Evolutionary conservation across 352 stramenopile species (phyloP), one percentile per base, ranked within the genome.

Genomic region (Globisporangium irregulare): DNA sequence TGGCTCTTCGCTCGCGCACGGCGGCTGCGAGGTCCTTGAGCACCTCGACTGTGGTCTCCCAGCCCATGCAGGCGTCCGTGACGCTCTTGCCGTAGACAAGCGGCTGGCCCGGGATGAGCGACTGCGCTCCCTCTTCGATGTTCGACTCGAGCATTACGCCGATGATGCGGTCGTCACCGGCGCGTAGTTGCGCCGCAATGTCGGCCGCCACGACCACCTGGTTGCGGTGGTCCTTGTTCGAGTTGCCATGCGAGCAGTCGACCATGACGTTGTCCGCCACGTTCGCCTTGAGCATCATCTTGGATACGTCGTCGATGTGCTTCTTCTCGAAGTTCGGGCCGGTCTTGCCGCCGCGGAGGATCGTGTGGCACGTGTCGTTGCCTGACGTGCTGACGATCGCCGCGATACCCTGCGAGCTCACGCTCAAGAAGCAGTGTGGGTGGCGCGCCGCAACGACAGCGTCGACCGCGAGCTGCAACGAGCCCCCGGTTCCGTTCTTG

Each of bases 71-170:
- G 9, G 90, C 90, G 64, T 97, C 90, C 32, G 90, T 97, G 62
- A 97, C 85, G 66, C 89, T 96, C 82, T 96, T 93, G 72, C 90
- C 90, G 74, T 96, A 95, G 70, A 89, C 83, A 18, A 97, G 79
- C 53, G 87, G 82, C 69, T 92, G 75, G 55, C 86, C 87, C 0
- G 85, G 84, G 57, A 87, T 78, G 43, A 97, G 71, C 59, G 83
- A 77, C 78, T 95, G 90, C 59, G 79, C 89, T 22, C 90, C 90
- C 55, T 95, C 89, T 46, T 91, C 73, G 24, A 96, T 82, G 73
- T 97, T 93, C 22, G 87, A 96, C 81, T 97, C 90, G 65, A 96
- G 84, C 89, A 97, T 97, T 9, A 97, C 79, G 24, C 90, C 90
- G 8, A 93, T 77, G 65, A 96, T 91, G 69, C 83, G 81, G 62